A percentile compares a stretch with the other conserved stretches of the same genome.
Evolutionary conservation across 2,329 filamentous ascomycete species (phyloP).

Genomic region (Colletotrichum truncatum): DNA sequence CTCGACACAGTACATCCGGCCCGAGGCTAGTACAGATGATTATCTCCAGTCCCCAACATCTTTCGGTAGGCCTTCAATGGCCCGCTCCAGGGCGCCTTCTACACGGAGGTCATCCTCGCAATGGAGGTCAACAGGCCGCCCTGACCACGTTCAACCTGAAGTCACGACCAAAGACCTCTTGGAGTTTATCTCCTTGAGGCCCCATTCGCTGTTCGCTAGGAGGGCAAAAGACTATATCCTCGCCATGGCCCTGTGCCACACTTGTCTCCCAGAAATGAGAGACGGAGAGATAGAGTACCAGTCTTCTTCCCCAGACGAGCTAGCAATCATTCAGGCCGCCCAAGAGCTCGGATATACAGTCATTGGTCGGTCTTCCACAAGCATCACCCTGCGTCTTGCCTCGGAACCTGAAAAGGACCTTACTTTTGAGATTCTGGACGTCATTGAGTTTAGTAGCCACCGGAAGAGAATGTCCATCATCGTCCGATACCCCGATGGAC

Average conservation of each 20-base stretch:
- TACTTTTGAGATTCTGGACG: constrained; percentile 81
- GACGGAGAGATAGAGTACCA: constrained; percentile 82
- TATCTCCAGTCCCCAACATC: constrained; percentile 3
- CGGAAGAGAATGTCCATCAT: constrained; percentile 92
- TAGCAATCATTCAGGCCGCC: constrained; percentile 85
- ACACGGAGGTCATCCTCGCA: constrained; percentile 57
- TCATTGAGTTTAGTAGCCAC: constrained; percentile 91
- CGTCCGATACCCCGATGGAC: constrained; percentile 84
- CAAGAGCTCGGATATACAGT: constrained; percentile 86
- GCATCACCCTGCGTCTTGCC: constrained; percentile 64
- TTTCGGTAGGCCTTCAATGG: constrained; percentile 33
- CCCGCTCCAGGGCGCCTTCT: constrained; percentile 38
- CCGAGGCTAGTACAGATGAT: constrained; percentile 2
- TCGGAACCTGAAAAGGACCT: constrained; percentile 57
- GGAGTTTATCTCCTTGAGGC: constrained; percentile 78
- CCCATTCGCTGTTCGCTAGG: constrained; percentile 79
- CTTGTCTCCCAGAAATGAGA: constrained; percentile 83
- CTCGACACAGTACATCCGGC: constrained; percentile 5
- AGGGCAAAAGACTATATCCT: constrained; percentile 86
- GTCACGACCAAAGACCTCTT: constrained; percentile 78
- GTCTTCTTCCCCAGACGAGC: constrained; percentile 88
- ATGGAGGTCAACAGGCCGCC: constrained; percentile 58
- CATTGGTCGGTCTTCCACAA: constrained; percentile 76
- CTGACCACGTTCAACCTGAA: constrained; percentile 62
- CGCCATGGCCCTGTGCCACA: constrained; percentile 88